A percentile compares a stretch with the other conserved stretches of the same genome.
Evolutionary conservation across 2,329 filamentous ascomycete species (phyloP).

Genomic region (Phialemonium atrogriseum): DNA sequence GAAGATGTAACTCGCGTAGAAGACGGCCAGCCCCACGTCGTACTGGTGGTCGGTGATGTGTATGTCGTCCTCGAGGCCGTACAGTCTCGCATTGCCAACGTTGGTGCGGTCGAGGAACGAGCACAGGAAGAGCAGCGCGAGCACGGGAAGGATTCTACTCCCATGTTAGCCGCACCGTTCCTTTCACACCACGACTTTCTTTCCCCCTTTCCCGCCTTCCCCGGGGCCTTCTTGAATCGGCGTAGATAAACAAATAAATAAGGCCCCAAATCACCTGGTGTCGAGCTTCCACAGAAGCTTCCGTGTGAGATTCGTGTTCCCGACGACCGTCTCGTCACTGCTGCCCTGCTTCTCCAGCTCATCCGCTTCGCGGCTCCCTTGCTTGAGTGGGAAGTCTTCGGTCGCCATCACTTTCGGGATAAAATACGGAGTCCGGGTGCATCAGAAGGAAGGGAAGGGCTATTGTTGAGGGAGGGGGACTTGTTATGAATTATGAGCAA

Average conservation of each 20-base stretch:
- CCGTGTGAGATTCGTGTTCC: constrained; percentile 1
- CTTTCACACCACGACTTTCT: too few relatives aligned
- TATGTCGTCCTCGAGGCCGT: constrained; percentile 34
- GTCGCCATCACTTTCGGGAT: too few relatives aligned
- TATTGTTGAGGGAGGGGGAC: too few relatives aligned
- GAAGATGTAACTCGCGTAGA: constrained; percentile 3
- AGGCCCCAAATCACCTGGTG: not conserved
- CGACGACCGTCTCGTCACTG: not conserved
- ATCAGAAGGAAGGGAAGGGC: too few relatives aligned
- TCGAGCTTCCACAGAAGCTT: constrained; percentile 2
- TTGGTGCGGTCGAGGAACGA: constrained; percentile 63
- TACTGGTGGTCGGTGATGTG: constrained; percentile 1
- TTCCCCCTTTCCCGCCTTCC: too few relatives aligned
- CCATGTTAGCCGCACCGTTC: too few relatives aligned
- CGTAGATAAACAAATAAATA: too few relatives aligned
- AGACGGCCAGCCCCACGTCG: constrained; percentile 1
- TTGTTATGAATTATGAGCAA: too few relatives aligned
- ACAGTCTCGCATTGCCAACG: constrained; percentile 61
- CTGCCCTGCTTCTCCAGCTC: constrained; percentile 1
- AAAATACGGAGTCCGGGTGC: too few relatives aligned
- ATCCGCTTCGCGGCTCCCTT: not conserved
- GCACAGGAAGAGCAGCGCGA: constrained; percentile 58
- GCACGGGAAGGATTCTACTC: constrained; percentile 33
- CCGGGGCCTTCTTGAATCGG: too few relatives aligned
- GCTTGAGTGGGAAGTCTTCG: not conserved